Evolutionary conservation across 2,329 filamentous ascomycete species (phyloP).

Genomic region (Ilyonectria destructans): DNA sequence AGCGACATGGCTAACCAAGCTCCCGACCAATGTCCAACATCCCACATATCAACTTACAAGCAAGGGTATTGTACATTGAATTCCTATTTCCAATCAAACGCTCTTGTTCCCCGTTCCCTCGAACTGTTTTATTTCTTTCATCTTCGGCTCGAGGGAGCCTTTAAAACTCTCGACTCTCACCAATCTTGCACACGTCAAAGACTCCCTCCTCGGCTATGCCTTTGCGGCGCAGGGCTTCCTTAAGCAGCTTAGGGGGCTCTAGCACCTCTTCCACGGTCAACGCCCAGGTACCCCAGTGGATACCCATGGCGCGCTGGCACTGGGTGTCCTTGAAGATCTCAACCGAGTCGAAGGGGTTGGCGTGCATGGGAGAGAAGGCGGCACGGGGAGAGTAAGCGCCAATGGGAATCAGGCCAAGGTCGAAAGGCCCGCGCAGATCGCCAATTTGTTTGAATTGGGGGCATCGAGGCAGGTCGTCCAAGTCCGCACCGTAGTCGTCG

Average conservation of each 20-base stretch:
- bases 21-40: not conserved
- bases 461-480: conserved; percentile 78
- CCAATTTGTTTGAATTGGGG: conserved; percentile 92
- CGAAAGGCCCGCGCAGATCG: conserved; percentile 84
- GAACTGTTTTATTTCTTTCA: not conserved
- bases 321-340: conserved; percentile 90
- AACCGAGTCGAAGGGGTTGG: conserved; percentile 88
- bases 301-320: conserved; percentile 85
- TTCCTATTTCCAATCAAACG: conserved; percentile 12
- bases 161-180: conserved; percentile 85
- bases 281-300: conserved; percentile 95
- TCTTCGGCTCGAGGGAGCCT: not conserved
- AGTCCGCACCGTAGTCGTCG: conserved; percentile 82
- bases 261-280: conserved; percentile 88
- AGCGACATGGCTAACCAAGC: not conserved
- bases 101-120: not conserved
- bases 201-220: conserved; percentile 79
- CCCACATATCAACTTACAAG: conserved; percentile 13
- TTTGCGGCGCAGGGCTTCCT: conserved; percentile 78
- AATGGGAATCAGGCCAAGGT: conserved; percentile 93
- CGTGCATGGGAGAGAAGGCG: conserved; percentile 87
- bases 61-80: conserved; percentile 31
- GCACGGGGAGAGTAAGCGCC: conserved; percentile 85
- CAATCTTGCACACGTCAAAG: conserved; percentile 89
- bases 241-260: conserved; percentile 84